Evolutionary conservation across 2,329 filamentous ascomycete genomes (phyloP).

Genomic region (Talaromyces amestolkiae): DNA sequence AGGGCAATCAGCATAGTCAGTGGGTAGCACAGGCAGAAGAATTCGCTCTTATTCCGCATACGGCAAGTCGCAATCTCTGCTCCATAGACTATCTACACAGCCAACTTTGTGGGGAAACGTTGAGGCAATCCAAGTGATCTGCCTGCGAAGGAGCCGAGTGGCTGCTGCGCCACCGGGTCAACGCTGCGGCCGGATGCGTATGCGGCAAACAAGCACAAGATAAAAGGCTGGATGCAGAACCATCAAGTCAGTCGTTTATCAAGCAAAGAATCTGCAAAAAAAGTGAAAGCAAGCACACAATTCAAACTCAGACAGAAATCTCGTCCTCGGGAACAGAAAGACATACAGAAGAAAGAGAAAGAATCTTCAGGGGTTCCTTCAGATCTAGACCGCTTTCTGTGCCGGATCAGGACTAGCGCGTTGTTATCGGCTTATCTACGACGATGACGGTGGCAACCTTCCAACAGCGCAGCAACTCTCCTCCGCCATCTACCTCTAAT

Average conservation of each 20-base stretch:
- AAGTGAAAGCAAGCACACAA: background rate
- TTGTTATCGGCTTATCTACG: constrained; percentile 12
- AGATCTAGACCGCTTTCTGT: constrained; percentile 5
- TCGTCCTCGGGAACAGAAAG: background rate
- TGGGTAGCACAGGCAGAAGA: background rate
- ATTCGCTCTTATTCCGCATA: background rate
- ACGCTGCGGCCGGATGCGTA: background rate
- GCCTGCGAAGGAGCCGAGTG: background rate
- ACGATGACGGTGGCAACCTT: constrained; percentile 18
- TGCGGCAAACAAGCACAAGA: background rate
- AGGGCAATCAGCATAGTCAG: background rate
- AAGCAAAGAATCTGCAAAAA: background rate
- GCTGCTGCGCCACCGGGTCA: background rate
- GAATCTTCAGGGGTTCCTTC: background rate
- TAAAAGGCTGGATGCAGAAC: background rate
- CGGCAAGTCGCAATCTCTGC: background rate
- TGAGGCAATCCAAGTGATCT: background rate
- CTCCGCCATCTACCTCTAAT: background rate
- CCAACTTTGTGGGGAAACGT: constrained; percentile 15
- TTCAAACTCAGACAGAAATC: background rate
- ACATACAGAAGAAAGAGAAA: background rate
- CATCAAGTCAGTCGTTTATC: background rate
- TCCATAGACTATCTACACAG: constrained; percentile 6
- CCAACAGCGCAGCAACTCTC: background rate
- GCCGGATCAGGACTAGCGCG: constrained; percentile 3